Evolutionary conservation across 2,329 filamentous ascomycete genomes (phyloP), one percentile per base, ranked within the genome.

Genomic region (Trichoderma lentiforme): DNA sequence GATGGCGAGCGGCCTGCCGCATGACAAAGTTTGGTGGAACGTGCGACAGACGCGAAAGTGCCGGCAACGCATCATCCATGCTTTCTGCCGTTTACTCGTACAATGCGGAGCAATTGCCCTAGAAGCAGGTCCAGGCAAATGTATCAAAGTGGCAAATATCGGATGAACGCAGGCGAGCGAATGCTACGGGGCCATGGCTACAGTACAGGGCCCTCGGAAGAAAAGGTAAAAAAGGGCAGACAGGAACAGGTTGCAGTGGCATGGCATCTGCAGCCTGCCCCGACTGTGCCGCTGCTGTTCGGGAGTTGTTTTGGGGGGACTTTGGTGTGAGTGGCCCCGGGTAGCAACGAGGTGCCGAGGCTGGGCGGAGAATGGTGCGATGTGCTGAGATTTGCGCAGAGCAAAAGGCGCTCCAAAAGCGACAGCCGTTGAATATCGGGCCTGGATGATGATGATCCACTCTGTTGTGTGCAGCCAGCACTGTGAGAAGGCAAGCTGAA

Each of bases 341-440:
- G 32, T 28, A 43, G 64, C 36, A 34, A 67, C 51, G 32, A 58
- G 51, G 47, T 58, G 64, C 47, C 64, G 64, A 67, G 32, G 51
- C 51, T 67, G 47, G 62, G 11, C 43, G 28, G 43, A 65, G 62
- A 30, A 53, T 65, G 64, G 51, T 30, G 64, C 64, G 14, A 67
- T 57, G 64, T 67, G 51, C 53, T 66, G 63, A 66, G 47, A 66
- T 36, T 36, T 66, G 63, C 64, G 64, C 64, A 67, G 32, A 58
- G 53, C 32, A 58, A 18, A 61, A 14, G 57, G 30, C n/a, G n/a
- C n/a, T 51, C 9, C n/a, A 51, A 51, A 21, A 21, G 21, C n/a
- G 43, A 51, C 18, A 47, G 18, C 36, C 15, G 18, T 15, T n/a
- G 26, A 30, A n/a, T 30, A 26, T 58, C 24, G 53, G 28, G 24